These are phyloP conservation scores for Acer saccharum DNA, from an alignment of 345 rosid species.

Conservation along the genomic window DNA sequence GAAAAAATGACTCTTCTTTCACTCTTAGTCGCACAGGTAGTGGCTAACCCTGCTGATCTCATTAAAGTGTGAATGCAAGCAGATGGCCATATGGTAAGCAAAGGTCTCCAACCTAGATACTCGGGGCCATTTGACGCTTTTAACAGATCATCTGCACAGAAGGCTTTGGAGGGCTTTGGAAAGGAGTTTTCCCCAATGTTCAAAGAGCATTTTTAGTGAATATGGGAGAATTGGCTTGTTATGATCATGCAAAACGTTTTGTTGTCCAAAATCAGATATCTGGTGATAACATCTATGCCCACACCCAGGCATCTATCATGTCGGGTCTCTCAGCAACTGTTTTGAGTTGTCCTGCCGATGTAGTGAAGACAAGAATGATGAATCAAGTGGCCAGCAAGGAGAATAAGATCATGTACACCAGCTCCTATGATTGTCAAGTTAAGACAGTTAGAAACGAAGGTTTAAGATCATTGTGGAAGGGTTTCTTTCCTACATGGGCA, in stretches of 20 bases:
- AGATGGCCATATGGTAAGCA: slow-evolving; percentile 53
- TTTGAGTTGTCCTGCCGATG: slow-evolving; percentile 90
- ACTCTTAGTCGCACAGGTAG: slow-evolving; percentile 59
- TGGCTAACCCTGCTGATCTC: slow-evolving; percentile 93
- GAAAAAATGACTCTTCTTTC: slow-evolving; percentile 20
- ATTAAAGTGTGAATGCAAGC: slow-evolving; percentile 96
- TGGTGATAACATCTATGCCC: slow-evolving; percentile 69
- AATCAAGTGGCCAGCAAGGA: slow-evolving; percentile 41
- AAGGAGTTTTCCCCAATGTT: slow-evolving; percentile 80
- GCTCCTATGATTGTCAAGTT: slow-evolving; percentile 77
- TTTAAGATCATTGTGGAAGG: slow-evolving; percentile 77
- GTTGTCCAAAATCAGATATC: slow-evolving; percentile 51
- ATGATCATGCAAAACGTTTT: slow-evolving; percentile 82
- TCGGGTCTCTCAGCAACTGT: slow-evolving; percentile 79
- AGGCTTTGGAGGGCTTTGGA: slow-evolving; percentile 75
- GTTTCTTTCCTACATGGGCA: slow-evolving; percentile 89
- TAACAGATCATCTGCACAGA: slow-evolving; percentile 50
- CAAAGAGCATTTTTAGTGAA: slow-evolving; percentile 90
- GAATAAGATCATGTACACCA: slow-evolving; percentile 43
- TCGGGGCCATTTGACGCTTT: slow-evolving; percentile 65
- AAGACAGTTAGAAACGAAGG: slow-evolving; percentile 78
- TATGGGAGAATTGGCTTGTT: slow-evolving; percentile 92
- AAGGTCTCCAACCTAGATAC: slow-evolving; percentile 72
- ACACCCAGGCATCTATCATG: slow-evolving; percentile 75
- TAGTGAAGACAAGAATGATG: slow-evolving; percentile 95